Conservation (phyloP, 163 green algal genomes). For the Prototheca wickerhamii region DNA sequence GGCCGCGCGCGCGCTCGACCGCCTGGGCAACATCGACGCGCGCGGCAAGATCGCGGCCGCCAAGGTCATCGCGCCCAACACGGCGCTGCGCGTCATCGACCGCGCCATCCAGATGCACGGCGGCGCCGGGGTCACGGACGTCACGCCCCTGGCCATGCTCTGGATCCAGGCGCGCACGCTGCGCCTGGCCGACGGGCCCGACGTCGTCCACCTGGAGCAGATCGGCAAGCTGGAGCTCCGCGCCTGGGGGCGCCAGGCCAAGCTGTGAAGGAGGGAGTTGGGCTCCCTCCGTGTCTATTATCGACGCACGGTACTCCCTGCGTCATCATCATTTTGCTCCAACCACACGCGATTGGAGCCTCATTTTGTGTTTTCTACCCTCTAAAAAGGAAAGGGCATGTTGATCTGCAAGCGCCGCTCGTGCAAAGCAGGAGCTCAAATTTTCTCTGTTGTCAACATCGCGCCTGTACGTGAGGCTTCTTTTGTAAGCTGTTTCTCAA, state of each 20-base stretch:
- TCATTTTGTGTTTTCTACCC: too few species aligned
- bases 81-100: constrained; percentile 63
- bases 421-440: too few species aligned
- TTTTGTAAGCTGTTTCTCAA: too few species aligned
- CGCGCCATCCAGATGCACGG: constrained; percentile 73
- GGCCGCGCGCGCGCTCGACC: constrained; percentile 70
- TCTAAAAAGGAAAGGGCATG: too few species aligned
- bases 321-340: too few species aligned
- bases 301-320: background rate
- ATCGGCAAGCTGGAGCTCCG: constrained; percentile 81
- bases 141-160: constrained; percentile 63
- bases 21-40: constrained; percentile 57
- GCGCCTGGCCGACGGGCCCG: constrained; percentile 91
- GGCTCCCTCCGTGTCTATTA: background rate
- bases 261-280: background rate
- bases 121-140: constrained; percentile 67
- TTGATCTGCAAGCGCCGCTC: too few species aligned
- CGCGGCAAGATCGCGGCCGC: constrained; percentile 63
- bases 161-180: constrained; percentile 73
- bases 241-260: background rate
- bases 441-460: too few species aligned
- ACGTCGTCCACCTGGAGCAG: constrained; percentile 92
- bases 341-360: too few species aligned
- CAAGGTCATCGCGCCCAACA: constrained; percentile 73
- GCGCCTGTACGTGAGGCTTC: too few species aligned